Evolutionary conservation across 1,284 basidiomycete genomes (phyloP).

Genomic region (Papiliotrema laurentii): DNA sequence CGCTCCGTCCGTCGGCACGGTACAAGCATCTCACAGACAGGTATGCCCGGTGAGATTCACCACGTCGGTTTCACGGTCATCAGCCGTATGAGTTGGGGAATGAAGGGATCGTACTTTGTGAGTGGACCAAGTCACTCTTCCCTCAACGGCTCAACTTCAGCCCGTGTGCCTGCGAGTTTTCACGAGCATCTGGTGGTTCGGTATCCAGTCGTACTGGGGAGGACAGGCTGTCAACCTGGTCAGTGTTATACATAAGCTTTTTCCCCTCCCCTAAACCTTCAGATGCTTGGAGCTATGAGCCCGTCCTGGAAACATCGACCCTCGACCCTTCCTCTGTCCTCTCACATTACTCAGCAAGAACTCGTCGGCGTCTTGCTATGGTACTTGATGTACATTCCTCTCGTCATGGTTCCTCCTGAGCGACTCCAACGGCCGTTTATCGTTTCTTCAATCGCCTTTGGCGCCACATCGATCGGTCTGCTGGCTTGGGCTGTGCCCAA

Average conservation of each 20-base stretch:
- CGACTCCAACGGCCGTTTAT: slow-evolving; percentile 30
- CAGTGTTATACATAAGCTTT: not conserved
- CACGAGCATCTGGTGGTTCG: slow-evolving; percentile 27
- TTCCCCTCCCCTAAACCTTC: not conserved
- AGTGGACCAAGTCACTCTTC: slow-evolving; percentile 1
- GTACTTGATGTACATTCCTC: slow-evolving; percentile 28
- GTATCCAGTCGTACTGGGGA: slow-evolving; percentile 29
- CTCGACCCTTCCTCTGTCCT: slow-evolving; percentile 12
- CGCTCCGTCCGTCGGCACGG: not conserved
- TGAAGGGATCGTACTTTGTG: slow-evolving; percentile 27
- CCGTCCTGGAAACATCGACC: slow-evolving; percentile 22
- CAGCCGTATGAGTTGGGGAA: slow-evolving; percentile 25
- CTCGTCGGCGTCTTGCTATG: slow-evolving; percentile 27
- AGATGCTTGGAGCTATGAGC: slow-evolving; percentile 26
- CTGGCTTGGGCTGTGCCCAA: slow-evolving; percentile 25
- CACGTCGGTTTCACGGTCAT: slow-evolving; percentile 31
- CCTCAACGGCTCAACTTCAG: slow-evolving; percentile 3
- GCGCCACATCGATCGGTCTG: slow-evolving; percentile 26
- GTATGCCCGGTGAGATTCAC: slow-evolving; percentile 23
- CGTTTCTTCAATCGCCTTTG: slow-evolving; percentile 23
- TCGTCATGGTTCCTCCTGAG: slow-evolving; percentile 32
- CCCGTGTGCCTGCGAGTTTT: slow-evolving; percentile 23
- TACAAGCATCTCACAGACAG: slow-evolving; percentile 2
- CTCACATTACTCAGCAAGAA: slow-evolving; percentile 24
- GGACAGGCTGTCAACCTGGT: slow-evolving; percentile 21